Conservation (phyloP, 202 grass and related monocot species). For the Digitaria exilis region DNA sequence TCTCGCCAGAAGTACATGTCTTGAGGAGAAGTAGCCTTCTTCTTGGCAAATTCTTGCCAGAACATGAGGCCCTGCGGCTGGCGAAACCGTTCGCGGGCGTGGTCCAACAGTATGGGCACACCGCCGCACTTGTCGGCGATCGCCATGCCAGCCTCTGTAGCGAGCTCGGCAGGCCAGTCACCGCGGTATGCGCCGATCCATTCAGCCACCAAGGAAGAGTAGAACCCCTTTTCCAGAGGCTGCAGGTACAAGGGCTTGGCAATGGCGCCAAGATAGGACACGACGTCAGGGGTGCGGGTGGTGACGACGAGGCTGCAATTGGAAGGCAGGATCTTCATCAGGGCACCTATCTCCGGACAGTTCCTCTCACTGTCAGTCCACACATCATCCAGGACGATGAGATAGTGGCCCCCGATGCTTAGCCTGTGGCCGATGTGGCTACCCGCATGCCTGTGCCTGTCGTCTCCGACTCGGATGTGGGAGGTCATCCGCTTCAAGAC, state of each 20-base stretch:
- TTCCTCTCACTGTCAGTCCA: neutral
- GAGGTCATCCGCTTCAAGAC: no score
- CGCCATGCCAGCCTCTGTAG: neutral
- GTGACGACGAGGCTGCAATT: neutral
- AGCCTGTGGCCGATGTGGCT: no score
- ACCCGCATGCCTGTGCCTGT: no score
- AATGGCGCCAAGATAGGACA: neutral
- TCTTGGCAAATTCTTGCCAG: neutral
- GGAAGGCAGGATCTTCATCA: neutral
- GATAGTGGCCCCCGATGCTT: neutral
- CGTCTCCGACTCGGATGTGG: no score
- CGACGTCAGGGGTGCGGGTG: neutral
- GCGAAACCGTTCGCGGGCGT: neutral
- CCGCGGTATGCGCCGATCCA: neutral
- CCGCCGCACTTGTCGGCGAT: neutral
- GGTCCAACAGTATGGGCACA: neutral
- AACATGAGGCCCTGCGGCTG: neutral
- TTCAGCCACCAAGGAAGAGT: neutral
- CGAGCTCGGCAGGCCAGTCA: neutral
- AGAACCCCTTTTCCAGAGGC: neutral
- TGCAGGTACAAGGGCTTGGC: neutral
- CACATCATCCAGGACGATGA: slow-evolving; percentile 19
- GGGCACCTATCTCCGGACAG: neutral
- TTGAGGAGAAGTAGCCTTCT: no score
- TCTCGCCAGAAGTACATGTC: neutral